phyloP scores from a whole-genome alignment of 2,329 filamentous ascomycete species.

The Cryphonectria naterciae region DNA sequence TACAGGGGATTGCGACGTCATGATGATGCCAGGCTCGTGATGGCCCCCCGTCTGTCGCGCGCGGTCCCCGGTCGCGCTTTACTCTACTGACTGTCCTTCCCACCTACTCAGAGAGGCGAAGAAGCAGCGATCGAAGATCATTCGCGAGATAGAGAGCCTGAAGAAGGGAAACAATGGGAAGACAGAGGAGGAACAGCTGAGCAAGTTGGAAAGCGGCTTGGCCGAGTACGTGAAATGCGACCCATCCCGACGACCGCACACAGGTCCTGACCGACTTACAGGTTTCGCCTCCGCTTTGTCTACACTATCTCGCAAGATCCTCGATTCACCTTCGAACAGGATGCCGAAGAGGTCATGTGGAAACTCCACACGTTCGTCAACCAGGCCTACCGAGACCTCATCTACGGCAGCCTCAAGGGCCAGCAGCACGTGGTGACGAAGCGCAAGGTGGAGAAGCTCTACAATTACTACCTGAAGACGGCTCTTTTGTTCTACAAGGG shows the following conservation, averaged over 20 bases:
- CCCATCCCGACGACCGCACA: slow-evolving; percentile 4
- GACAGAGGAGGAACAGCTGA: slow-evolving; percentile 34
- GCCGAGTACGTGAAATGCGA: slow-evolving; percentile 36
- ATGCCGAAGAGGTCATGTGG: slow-evolving; percentile 77
- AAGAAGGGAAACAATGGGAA: slow-evolving; percentile 37
- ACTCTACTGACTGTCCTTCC: slow-evolving; percentile 13
- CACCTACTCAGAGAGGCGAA: slow-evolving; percentile 28
- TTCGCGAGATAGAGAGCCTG: slow-evolving; percentile 32
- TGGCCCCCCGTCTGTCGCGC: neutral
- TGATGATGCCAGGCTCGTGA: neutral
- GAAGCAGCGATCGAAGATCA: slow-evolving; percentile 36
- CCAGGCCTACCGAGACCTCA: slow-evolving; percentile 72
- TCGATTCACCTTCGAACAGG: slow-evolving; percentile 63
- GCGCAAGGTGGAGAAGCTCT: slow-evolving; percentile 81
- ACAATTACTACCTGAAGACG: slow-evolving; percentile 82
- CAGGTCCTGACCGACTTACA: slow-evolving; percentile 30
- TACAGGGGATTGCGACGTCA: neutral
- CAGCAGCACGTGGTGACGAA: slow-evolving; percentile 62
- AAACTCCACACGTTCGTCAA: slow-evolving; percentile 77
- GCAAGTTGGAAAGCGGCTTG: slow-evolving; percentile 38
- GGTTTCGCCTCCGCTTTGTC: slow-evolving; percentile 68
- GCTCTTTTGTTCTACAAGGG: slow-evolving; percentile 87
- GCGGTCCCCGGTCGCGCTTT: neutral
- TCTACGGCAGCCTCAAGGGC: slow-evolving; percentile 57
- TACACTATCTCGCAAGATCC: slow-evolving; percentile 74